Base-by-base conservation (phyloP, 805 yeast genomes). In the Teunomyces atbi region DNA sequence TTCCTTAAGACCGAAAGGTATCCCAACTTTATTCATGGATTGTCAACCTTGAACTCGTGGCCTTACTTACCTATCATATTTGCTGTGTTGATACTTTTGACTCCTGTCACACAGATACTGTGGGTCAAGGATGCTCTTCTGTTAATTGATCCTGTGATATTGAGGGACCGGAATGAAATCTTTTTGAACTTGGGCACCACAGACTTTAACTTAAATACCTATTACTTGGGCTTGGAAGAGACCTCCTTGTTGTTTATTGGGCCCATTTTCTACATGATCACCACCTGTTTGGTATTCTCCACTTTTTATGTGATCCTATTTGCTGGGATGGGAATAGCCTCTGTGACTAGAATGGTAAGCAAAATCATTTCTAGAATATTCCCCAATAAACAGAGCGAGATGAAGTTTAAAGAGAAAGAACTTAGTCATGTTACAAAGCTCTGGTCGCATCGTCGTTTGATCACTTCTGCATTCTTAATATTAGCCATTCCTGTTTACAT, bases 141-240 rank as follows among this genome's bases (percentile, higher is more conserved):
- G 49, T 48, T 63, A 28, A 56, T 77, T 28, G 89, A 82, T 60
- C 89, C 84, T 2, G 78, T 78, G 6, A 76, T 73, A 2, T 57
- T 77, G 3, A 76, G 75, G 13, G 71, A 76, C 42, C 69, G 77
- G 2, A 64, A 68, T 38, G 74, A 78, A 30, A 62, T 76, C 45
- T 68, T 69, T 39, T 62, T 73, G 40, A 73, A 73, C 33, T 58
- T 64, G 28, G 43, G 41, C 15, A 51, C 54, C 27, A 37, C 61
- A 2, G 61, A 63, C 29, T 74, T 64, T 50, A 62, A 60, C 40
- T 52, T 78, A 29, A 83, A 86, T 57, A 71, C 80, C n/a, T 81
- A 79, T 55, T 86, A 77, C 56, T 61, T 89, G 41, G 96, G 96
- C 0, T 60, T 85, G 3, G 79, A 82, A 48, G 89, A 84, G 47